Conservation (phyloP, 176 grass and related monocot species). For the Leersia perrieri region DNA sequence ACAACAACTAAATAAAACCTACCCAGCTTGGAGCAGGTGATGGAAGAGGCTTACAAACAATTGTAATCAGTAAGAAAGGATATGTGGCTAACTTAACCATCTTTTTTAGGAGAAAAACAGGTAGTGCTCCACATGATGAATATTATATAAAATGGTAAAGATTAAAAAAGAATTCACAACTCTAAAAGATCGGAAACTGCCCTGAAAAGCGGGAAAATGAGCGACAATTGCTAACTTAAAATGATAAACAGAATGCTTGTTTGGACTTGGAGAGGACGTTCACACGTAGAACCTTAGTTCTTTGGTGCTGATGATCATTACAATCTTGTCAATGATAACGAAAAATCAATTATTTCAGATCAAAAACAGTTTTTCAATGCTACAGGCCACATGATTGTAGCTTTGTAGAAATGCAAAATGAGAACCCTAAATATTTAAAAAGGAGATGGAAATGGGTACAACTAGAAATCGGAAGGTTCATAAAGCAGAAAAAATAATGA, state of each 20-base stretch:
- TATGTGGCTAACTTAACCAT: not conserved
- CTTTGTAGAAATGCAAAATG: not conserved
- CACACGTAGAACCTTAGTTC: not conserved
- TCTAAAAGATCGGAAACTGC: not conserved
- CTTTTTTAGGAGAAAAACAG: not conserved
- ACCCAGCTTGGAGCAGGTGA: conserved; percentile 8
- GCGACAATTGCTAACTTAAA: not conserved
- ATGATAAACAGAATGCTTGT: not conserved
- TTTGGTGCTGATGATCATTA: not conserved
- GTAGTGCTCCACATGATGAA: not conserved
- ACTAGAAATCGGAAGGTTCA: not conserved
- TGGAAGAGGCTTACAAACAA: conserved; percentile 1
- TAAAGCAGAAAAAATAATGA: conserved; percentile 4
- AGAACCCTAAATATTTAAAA: not conserved
- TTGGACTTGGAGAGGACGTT: not conserved
- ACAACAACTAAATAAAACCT: not conserved
- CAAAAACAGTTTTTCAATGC: not conserved
- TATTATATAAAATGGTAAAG: not conserved
- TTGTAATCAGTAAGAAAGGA: not conserved
- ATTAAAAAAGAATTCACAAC: not conserved
- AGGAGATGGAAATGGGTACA: not conserved
- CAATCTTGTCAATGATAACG: not conserved
- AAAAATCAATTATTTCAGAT: not conserved
- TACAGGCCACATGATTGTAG: not conserved
- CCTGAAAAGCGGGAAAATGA: not conserved